phyloP scores from a whole-genome alignment of 2,329 filamentous ascomycete genomes.

The Alternaria sp. region DNA sequence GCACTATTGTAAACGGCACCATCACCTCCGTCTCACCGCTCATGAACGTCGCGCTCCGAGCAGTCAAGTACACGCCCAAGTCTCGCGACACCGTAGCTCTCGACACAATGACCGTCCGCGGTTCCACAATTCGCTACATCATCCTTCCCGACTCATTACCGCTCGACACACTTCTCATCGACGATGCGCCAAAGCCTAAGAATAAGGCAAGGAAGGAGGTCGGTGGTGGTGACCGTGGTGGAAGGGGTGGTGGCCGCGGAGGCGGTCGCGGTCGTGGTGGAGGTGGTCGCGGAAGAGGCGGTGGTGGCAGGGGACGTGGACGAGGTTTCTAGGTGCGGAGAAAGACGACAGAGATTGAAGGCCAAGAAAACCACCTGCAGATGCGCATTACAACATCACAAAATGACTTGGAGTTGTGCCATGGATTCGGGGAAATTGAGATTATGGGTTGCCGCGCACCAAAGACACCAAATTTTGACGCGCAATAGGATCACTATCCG shows the following conservation, averaged over 20 bases:
- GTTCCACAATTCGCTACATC: constrained; percentile 94
- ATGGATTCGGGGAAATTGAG: constrained; percentile 14
- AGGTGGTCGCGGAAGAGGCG: constrained; percentile 52
- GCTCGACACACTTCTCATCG: constrained; percentile 92
- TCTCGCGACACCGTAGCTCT: constrained; percentile 86
- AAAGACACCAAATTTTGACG: constrained; percentile 28
- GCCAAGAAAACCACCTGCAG: constrained; percentile 1
- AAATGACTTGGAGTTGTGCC: constrained; percentile 5
- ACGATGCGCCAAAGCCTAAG: constrained; percentile 98
- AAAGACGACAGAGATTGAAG: constrained; percentile 10
- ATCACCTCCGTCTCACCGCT: constrained; percentile 96
- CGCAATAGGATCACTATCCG: constrained; percentile 25
- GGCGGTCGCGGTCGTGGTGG: constrained; percentile 52
- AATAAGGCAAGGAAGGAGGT: constrained; percentile 98
- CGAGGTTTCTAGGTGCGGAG: constrained; percentile 36
- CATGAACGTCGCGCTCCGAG: constrained; percentile 97
- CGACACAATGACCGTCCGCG: constrained; percentile 96
- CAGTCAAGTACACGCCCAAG: constrained; percentile 94
- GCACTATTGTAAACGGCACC: constrained; percentile 95
- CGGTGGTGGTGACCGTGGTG: constrained; percentile 57
- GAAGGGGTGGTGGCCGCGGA: constrained; percentile 44
- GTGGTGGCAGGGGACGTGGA: constrained; percentile 54
- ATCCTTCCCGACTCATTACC: constrained; percentile 96
- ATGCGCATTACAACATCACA: constrained; percentile 9
- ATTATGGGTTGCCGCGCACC: constrained; percentile 27